A percentile compares a stretch with the other conserved stretches of the same genome.
These are phyloP conservation scores for Massarina eburnea DNA, from an alignment of 2,329 filamentous ascomycete genomes.

Conservation along the genomic window DNA sequence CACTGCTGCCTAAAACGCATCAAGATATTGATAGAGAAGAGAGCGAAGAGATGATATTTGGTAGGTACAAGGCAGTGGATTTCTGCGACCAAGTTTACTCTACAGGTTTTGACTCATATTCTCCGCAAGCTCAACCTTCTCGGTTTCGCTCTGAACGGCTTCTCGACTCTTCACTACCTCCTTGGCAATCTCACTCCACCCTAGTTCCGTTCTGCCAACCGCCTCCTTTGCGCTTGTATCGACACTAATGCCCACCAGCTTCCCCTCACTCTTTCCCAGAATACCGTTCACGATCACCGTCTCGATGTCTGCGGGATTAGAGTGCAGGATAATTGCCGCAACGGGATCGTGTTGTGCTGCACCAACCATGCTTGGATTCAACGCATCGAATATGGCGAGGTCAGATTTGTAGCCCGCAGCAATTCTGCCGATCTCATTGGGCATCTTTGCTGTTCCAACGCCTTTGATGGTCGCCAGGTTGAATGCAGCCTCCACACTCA, in stretches of 20 bases:
- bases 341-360: conserved; percentile 47
- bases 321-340: conserved; percentile 48
- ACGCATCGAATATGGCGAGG: conserved; percentile 51
- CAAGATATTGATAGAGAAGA: too few relatives aligned
- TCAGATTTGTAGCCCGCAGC: conserved; percentile 52
- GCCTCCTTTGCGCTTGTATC: conserved; percentile 18
- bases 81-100: conserved; percentile 8
- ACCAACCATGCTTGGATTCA: conserved; percentile 46
- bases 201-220: conserved; percentile 16
- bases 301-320: conserved; percentile 45
- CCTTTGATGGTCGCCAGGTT: conserved; percentile 54
- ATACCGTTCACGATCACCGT: conserved; percentile 49
- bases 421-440: conserved; percentile 48
- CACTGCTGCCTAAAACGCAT: too few relatives aligned
- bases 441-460: conserved; percentile 48
- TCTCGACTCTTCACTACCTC: conserved; percentile 30
- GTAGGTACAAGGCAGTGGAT: too few relatives aligned
- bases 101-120: conserved; percentile 11
- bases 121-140: conserved; percentile 32
- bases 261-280: conserved; percentile 42
- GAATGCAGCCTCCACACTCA: conserved; percentile 48
- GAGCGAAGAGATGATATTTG: too few relatives aligned
- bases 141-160: conserved; percentile 32
- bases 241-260: conserved; percentile 26
- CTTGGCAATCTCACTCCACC: conserved; percentile 36